Percentiles rank a stretch among this genome's conserved stretches.
These are phyloP conservation scores for Sphaerulina musiva DNA, from an alignment of 2,329 filamentous ascomycete genomes.

Conservation along the genomic window DNA sequence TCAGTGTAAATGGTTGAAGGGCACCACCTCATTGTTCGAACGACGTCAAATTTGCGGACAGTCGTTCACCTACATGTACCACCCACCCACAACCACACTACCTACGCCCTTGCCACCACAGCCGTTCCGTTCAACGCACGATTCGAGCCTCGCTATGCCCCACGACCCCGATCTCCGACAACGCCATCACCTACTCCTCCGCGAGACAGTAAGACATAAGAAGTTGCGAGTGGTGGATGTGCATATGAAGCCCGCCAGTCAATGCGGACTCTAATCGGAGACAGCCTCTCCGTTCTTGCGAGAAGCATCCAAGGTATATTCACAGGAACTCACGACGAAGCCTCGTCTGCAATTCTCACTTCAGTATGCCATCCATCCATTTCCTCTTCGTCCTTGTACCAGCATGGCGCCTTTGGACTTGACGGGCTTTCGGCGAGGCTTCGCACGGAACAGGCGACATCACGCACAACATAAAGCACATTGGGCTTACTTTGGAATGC, in stretches of 20 bases:
- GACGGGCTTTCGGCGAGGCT: slow-evolving; percentile 1
- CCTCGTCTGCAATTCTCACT: neutral
- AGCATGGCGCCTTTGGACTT: neutral
- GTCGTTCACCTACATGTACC: too few species aligned
- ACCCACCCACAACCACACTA: neutral
- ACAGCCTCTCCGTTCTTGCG: neutral
- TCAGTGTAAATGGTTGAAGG: too few species aligned
- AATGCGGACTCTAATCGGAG: neutral
- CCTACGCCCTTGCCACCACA: neutral
- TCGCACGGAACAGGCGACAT: slow-evolving; percentile 4
- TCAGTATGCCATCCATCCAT: slow-evolving; percentile 1
- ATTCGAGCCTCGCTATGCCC: neutral
- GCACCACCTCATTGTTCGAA: too few species aligned
- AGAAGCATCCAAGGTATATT: neutral
- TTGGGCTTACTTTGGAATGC: slow-evolving; percentile 8
- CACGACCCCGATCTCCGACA: neutral
- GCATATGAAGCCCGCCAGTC: neutral
- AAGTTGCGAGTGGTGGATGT: neutral
- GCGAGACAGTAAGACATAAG: neutral
- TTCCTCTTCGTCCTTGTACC: neutral
- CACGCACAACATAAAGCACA: slow-evolving; percentile 4
- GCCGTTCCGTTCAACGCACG: neutral
- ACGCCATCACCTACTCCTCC: neutral
- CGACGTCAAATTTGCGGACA: too few species aligned
- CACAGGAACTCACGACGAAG: neutral